Evolutionary conservation across 805 yeast genomes (phyloP).

Genomic region (Cyberlindnera euphorbiae): DNA sequence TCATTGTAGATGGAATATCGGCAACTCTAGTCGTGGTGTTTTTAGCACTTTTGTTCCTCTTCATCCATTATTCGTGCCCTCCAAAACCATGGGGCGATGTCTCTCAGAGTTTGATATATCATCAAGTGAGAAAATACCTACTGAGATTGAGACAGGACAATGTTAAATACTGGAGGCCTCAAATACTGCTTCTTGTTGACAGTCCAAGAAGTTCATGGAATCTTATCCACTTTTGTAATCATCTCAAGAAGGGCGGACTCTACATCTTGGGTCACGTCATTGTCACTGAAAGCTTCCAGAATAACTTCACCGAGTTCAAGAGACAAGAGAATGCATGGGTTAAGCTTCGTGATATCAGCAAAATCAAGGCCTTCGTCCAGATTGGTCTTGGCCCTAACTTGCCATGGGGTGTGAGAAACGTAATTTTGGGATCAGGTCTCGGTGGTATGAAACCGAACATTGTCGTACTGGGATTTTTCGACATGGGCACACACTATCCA

Average conservation of each 20-base stretch:
- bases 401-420: conserved; percentile 94
- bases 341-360: conserved; percentile 68
- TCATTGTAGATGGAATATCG: conserved; percentile 86
- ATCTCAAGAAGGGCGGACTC: conserved; percentile 91
- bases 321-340: conserved; percentile 80
- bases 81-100: conserved; percentile 99
- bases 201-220: conserved; percentile 93
- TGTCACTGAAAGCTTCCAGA: conserved; percentile 57
- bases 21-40: conserved; percentile 73
- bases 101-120: conserved; percentile 90
- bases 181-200: conserved; percentile 80
- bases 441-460: conserved; percentile 99
- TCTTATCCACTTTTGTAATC: conserved; percentile 86
- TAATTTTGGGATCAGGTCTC: conserved; percentile 88
- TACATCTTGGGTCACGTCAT: conserved; percentile 91
- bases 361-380: conserved; percentile 91
- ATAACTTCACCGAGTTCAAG: conserved; percentile 61
- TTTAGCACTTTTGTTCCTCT: conserved; percentile 58
- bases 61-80: conserved; percentile 87
- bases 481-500: conserved; percentile 39
- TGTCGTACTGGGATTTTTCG: conserved; percentile 86
- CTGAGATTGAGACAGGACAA: conserved; percentile 82
- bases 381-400: conserved; percentile 81
- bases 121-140: conserved; percentile 90
- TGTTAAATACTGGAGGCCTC: conserved; percentile 98